These are phyloP conservation scores for Phoenix dactylifera DNA, from an alignment of 176 grass and related monocot species.

Conservation along the genomic window DNA sequence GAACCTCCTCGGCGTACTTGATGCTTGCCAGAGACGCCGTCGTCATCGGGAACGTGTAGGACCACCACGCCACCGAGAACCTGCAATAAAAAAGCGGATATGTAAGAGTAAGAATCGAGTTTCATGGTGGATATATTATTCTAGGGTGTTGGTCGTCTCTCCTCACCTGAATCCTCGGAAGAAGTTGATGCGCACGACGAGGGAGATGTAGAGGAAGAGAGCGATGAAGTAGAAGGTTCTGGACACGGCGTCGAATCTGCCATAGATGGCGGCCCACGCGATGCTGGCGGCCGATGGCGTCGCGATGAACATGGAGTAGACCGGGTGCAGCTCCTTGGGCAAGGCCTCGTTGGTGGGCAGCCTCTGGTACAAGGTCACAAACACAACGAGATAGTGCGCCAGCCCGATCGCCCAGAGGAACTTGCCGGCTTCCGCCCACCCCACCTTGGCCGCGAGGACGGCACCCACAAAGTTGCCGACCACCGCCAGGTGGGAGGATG, in stretches of 20 bases:
- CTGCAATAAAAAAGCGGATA: constrained; percentile 9
- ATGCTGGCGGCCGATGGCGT: constrained; percentile 92
- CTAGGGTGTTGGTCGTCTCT: too few species aligned
- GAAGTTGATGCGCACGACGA: constrained; percentile 96
- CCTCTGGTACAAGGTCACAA: constrained; percentile 89
- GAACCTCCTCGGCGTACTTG: constrained; percentile 76
- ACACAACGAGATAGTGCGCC: constrained; percentile 89
- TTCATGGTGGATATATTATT: too few species aligned
- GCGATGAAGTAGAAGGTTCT: constrained; percentile 89
- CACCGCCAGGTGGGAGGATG: constrained; percentile 87
- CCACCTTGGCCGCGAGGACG: constrained; percentile 77
- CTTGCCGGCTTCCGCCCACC: constrained; percentile 77
- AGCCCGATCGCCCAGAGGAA: constrained; percentile 86
- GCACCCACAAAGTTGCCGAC: constrained; percentile 98
- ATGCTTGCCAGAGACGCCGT: constrained; percentile 80
- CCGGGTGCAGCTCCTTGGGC: constrained; percentile 92
- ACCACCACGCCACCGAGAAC: constrained; percentile 98
- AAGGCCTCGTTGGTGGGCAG: constrained; percentile 90
- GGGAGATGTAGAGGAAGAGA: constrained; percentile 77
- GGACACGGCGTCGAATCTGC: constrained; percentile 71
- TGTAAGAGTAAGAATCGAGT: too few species aligned
- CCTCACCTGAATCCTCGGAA: constrained; percentile 86
- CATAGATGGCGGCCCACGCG: constrained; percentile 76
- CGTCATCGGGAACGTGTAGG: constrained; percentile 98
- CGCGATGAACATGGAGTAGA: constrained; percentile 99